Base-by-base conservation (phyloP, 306 rosid species). In the Quercus berberidifolia region DNA sequence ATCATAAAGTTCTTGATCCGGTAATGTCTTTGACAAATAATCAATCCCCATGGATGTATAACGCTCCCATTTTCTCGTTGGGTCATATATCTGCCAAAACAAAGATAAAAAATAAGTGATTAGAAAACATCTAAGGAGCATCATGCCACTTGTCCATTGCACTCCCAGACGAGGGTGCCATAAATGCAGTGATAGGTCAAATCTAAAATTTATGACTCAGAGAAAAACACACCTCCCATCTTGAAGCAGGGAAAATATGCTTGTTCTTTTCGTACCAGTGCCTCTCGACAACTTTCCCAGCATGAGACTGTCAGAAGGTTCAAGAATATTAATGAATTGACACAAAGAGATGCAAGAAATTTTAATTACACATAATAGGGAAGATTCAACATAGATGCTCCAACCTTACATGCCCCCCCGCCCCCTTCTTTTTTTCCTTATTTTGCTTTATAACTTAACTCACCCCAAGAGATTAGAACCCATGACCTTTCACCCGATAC, bases 221-320 rank as follows among this genome's bases (percentile, higher is more conserved):
- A 79, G 81, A 84, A 64, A 63, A 63, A 71, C 49, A 21, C 57
- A 90, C 99, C 98, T 95, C 99, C 99, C 98, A 95, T 92, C 98
- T 95, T 74, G 99, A 95, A 80, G 99, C 99, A 58, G 99, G 99
- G 81, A 95, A 95, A 65, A 95, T 95, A 82, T 92, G 99, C 88
- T 95, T 95, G 89, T 95, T 95, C 92, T 92, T 95, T 85, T 95
- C 98, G 76, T 92, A 95, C 99, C 98, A 95, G 75, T 95, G 99
- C 89, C 98, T 90, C 88, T 92, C 97, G 19, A 92, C 98, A 76
- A 95, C 99, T 78, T 95, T 95, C 73, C 99, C 98, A 64, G 98
- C 99, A 89, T 95, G 98, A 71, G 99, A 95, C 98, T 95, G 90
- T 71, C 31, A 64, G 62, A 63, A 73, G 28, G 69, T 5, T 57